Evolutionary conservation across 2,329 filamentous ascomycete genomes (phyloP), one percentile per base, ranked within the genome.

Genomic region (Colletotrichum costaricense): DNA sequence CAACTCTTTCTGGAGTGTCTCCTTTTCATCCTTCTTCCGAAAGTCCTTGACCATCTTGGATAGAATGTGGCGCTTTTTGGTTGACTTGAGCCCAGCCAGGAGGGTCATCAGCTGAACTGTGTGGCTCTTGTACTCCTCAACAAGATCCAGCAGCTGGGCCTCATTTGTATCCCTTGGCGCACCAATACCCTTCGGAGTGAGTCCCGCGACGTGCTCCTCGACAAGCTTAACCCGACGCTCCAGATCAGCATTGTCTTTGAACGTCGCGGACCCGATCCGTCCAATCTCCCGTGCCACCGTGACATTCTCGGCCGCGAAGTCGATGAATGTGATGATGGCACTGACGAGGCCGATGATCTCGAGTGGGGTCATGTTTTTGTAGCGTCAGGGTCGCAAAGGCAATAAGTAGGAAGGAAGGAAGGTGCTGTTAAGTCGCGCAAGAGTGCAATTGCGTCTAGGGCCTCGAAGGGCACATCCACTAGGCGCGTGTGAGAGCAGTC

Each of bases 281-380:
- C 4, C 38, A 7, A 62, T 62, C 9, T 54, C 42, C 5, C 30
- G 42, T 14, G 46, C 56, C 6, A 68, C 22, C 5, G 14, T 7
- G 2, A 62, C 65, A 38, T 60, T 60, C 49, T 68, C 57, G 46
- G 65, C 65, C 5, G 57, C 65, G 24, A 68, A 68, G 65, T 68
- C 42, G 33, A 68, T 16, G 30, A 68, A 62, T 1, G 56, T 68
- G n/a, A 68, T 62, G 22, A 56, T 28, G 46, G 42, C 46, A 22
- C 65, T 68, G 28, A 62, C 46, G 0, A 68, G 65, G 11, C 65
- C 57, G 56, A 68, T 62, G 46, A 68, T 68, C 26, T 68, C 65
- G 9, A 68, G n/a, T 8, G 28, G 30, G 4, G 63, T 65, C 63
- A 65, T 56, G 0, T 4, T 19, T 3, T 0, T 14, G 11, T 19